phyloP scores from a whole-genome alignment of 306 rosid species.

The Pterocarpus macrocarpus region DNA sequence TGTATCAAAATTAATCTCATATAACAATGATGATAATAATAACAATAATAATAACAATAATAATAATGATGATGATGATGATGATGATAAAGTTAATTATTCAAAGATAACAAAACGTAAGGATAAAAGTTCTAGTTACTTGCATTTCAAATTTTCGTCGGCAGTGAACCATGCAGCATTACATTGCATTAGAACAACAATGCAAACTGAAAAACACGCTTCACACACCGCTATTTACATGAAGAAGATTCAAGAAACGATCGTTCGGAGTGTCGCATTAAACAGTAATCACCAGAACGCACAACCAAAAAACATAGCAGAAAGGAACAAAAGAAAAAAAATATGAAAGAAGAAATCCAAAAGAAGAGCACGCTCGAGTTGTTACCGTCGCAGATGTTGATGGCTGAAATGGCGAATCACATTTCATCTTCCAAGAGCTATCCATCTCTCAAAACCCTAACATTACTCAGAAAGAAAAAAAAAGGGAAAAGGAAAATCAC shows the following conservation, averaged over 20 bases:
- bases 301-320: neutral
- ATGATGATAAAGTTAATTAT: neutral
- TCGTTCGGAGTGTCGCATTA: neutral
- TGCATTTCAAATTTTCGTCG: neutral
- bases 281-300: constrained; percentile 3
- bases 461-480: neutral
- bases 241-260: neutral
- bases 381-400: constrained; percentile 26
- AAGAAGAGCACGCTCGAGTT: neutral
- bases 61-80: neutral
- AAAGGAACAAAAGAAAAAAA: neutral
- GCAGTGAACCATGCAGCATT: constrained; percentile 10
- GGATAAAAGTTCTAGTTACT: neutral
- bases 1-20: no score
- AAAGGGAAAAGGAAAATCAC: neutral
- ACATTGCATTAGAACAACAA: constrained; percentile 25
- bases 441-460: constrained; percentile 35
- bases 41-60: neutral
- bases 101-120: neutral
- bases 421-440: constrained; percentile 33
- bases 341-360: neutral
- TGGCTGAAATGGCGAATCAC: constrained; percentile 44
- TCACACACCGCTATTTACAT: neutral
- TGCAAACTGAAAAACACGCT: neutral
- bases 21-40: no score